Base-by-base conservation (phyloP, 257 asterid genomes). In the Penstemon davidsonii region DNA sequence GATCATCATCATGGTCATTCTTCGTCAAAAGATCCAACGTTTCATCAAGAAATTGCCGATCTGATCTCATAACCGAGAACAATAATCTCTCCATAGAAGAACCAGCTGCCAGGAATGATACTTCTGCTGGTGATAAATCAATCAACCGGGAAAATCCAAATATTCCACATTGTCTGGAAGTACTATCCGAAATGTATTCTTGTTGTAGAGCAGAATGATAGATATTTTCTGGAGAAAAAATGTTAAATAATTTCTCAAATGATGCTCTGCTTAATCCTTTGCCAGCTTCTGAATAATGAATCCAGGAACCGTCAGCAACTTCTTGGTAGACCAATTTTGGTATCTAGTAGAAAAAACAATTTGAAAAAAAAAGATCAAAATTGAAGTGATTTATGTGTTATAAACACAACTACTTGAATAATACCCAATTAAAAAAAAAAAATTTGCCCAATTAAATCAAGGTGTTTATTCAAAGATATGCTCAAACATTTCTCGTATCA, bases 281-380 rank as follows among this genome's bases (percentile, higher is more conserved):
- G 63, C 76, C 67, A 68, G 76, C 64, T 46, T 74, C 75, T 15
- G 83, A 75, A 77, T 47, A 70, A 49, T 42, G 75, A 60, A 72
- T 70, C 69, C 68, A 71, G 64, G 83, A 77, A 65, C 64, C 72
- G 49, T 46, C 81, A 62, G 71, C 74, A 65, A 76, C 56, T 74
- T 81, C 99, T 76, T 79, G 88, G 82, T 83, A 87, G 73, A 91
- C 85, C 82, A 88, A 78, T 75, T 94, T 94, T 40, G 99, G 99
- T 19, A 94, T 84, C 99, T 94, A 78, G 37, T 38, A 66, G 43
- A 75, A 44, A 71, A 69, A 61, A 44, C 62, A 65, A 77, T 54
- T 60, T 57, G 36, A 38, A 63, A 55, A 70, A 25, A 52, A 39
- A 70, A 39, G 52, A 43, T 75, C 19, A 73, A 63, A 55, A 45